Conservation (phyloP, 2,329 filamentous ascomycete genomes). For the Colletotrichum camelliae region DNA sequence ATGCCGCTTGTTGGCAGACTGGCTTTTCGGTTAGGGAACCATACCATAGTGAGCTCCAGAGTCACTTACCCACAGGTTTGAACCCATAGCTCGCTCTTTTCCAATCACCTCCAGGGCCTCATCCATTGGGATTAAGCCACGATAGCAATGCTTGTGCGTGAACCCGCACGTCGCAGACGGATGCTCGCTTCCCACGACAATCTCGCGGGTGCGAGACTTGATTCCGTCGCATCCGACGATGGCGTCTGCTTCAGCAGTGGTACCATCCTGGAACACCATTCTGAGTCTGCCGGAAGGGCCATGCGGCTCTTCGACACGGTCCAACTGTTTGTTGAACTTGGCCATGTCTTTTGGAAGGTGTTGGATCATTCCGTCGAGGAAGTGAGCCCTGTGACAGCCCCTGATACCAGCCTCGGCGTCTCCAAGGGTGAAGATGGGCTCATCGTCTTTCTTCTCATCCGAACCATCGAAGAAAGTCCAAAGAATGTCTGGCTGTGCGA, state of each 20-base stretch:
- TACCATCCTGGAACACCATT: constrained; percentile 43
- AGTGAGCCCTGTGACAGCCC: constrained; percentile 12
- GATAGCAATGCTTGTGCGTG: constrained; percentile 63
- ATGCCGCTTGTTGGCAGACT: constrained; percentile 55
- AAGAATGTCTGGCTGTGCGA: constrained; percentile 24
- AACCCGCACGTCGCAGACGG: constrained; percentile 46
- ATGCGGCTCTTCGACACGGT: constrained; percentile 30
- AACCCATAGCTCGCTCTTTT: constrained; percentile 31
- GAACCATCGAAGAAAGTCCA: constrained; percentile 23
- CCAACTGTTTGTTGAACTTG: constrained; percentile 31
- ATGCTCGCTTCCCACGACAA: constrained; percentile 51
- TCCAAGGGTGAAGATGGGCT: not conserved
- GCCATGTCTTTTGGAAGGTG: constrained; percentile 34
- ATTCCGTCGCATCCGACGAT: constrained; percentile 67
- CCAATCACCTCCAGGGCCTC: constrained; percentile 56
- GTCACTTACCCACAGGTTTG: constrained; percentile 61
- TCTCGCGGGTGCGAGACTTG: constrained; percentile 50
- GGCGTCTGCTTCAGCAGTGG: constrained; percentile 40
- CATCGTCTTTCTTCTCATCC: not conserved
- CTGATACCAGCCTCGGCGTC: not conserved
- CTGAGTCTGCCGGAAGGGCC: constrained; percentile 17
- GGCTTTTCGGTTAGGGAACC: not conserved
- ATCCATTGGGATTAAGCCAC: constrained; percentile 51
- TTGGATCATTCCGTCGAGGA: constrained; percentile 40
- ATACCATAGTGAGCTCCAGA: constrained; percentile 8